Base-by-base conservation (phyloP, 192 early-diverging fungal species). In the Linnemannia zychae region DNA sequence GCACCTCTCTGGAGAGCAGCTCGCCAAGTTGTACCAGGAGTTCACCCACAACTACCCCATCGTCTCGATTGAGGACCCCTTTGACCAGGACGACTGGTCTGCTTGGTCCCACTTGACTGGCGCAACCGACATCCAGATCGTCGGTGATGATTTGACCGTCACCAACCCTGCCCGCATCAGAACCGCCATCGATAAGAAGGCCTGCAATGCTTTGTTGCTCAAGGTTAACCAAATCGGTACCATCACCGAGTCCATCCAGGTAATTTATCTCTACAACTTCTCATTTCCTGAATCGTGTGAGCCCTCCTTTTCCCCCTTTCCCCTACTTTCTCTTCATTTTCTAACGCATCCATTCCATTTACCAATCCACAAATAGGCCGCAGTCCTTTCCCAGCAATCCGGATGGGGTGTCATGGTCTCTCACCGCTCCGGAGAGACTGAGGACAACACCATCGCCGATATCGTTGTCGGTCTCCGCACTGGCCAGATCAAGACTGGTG, bases 321-420 rank as follows among this genome's bases (percentile, higher is more conserved):
- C 50, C 50, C 4, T 53, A 22, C 50, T 16, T 57, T 57, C 66
- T 37, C 34, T 65, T 65, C 31, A 6, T 65, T 28, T 67, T 36
- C 34, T 66, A n/a, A n/a, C n/a, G n/a, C n/a, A n/a, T n/a, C n/a
- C n/a, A n/a, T n/a, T n/a, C n/a, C n/a, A n/a, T n/a, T n/a, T n/a
- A n/a, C n/a, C n/a, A n/a, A n/a, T n/a, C n/a, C n/a, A n/a, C n/a
- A n/a, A n/a, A n/a, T 91, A 94, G 87, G 95, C 95, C 57, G 93
- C 95, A 66, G 88, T 90, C 75, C 85, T 91, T 71, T 92, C 97
- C 74, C 96, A 96, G 79, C 78, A 87, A 63, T 96, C 94, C 78
- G 98, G 98, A 75, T 99, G 98, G 98, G 98, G 98, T 82, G 97
- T 99, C 89, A 99, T 99, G 98, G 97, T 98, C 77, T 98, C 97